Evolutionary conservation across 306 rosid species (phyloP).

Genomic region (Vicia faba): DNA sequence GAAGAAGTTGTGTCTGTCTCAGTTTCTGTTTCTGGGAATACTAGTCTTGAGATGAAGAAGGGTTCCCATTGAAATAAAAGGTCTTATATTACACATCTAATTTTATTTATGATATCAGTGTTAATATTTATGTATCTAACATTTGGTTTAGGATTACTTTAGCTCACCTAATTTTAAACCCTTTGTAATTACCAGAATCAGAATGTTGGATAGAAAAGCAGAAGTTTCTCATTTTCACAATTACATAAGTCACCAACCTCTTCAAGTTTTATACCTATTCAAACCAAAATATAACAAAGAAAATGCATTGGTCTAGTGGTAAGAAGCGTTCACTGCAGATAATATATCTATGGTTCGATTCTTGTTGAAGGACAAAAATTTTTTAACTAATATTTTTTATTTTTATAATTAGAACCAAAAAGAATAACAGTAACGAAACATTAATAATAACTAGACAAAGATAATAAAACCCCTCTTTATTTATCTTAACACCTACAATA

Average conservation of each 20-base stretch:
- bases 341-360: too few species aligned
- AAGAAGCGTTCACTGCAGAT: too few species aligned
- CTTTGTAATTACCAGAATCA: slow-evolving; percentile 35
- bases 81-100: slow-evolving; percentile 35
- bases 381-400: too few species aligned
- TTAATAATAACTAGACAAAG: too few species aligned
- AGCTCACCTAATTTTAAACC: slow-evolving; percentile 9
- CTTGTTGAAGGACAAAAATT: too few species aligned
- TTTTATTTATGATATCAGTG: slow-evolving; percentile 22
- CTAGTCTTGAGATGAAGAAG: slow-evolving; percentile 60
- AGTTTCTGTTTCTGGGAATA: slow-evolving; percentile 41
- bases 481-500: not conserved
- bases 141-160: slow-evolving; percentile 36
- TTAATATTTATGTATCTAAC: slow-evolving; percentile 38
- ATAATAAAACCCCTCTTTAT: not conserved
- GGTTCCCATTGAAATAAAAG: slow-evolving; percentile 62
- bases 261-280: too few species aligned
- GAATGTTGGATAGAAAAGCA: slow-evolving; percentile 30
- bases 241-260: too few species aligned
- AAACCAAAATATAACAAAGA: too few species aligned
- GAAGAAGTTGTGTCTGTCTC: slow-evolving; percentile 43
- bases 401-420: too few species aligned
- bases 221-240: not conserved
- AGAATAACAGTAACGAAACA: too few species aligned
- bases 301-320: too few species aligned